Conservation (phyloP, 495 filamentous ascomycete species). For the Annulohypoxylon nitens region DNA sequence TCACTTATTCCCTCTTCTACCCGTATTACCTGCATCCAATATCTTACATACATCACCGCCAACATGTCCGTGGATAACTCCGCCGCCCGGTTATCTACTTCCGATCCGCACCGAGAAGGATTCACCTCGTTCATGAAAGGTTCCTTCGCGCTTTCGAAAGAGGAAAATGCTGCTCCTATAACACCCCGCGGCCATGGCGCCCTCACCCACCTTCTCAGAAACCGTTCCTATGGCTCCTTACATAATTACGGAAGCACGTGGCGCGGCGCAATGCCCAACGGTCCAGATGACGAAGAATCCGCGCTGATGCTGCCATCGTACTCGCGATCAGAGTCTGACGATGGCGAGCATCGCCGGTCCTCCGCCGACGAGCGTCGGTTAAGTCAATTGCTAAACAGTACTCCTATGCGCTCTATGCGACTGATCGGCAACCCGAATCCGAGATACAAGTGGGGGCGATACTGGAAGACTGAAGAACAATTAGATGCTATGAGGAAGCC, state of each 20-base stretch:
- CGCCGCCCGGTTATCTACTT: constrained; percentile 26
- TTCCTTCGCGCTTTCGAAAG: constrained; percentile 54
- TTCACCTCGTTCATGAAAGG: constrained; percentile 44
- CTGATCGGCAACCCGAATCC: constrained; percentile 83
- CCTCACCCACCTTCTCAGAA: constrained; percentile 47
- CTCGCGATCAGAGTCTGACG: constrained; percentile 48
- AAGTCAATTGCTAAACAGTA: constrained; percentile 69
- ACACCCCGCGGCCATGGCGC: constrained; percentile 51
- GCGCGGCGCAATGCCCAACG: constrained; percentile 33
- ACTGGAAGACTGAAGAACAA: constrained; percentile 78
- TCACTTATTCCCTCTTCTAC: neutral
- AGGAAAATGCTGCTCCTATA: constrained; percentile 51
- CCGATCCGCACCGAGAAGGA: constrained; percentile 36
- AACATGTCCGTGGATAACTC: constrained; percentile 47
- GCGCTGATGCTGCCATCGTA: constrained; percentile 26
- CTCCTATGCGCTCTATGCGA: constrained; percentile 80
- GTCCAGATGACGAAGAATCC: constrained; percentile 48
- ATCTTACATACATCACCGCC: neutral
- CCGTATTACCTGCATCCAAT: neutral
- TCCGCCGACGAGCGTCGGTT: constrained; percentile 63
- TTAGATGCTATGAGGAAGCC: constrained; percentile 73
- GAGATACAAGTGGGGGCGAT: constrained; percentile 78
- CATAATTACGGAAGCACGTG: constrained; percentile 51
- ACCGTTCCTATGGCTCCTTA: constrained; percentile 45
- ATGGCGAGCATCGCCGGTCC: constrained; percentile 52